Base-by-base conservation (phyloP, 108 stramenopile genomes). In the Nannochloropsis gaditana region DNA sequence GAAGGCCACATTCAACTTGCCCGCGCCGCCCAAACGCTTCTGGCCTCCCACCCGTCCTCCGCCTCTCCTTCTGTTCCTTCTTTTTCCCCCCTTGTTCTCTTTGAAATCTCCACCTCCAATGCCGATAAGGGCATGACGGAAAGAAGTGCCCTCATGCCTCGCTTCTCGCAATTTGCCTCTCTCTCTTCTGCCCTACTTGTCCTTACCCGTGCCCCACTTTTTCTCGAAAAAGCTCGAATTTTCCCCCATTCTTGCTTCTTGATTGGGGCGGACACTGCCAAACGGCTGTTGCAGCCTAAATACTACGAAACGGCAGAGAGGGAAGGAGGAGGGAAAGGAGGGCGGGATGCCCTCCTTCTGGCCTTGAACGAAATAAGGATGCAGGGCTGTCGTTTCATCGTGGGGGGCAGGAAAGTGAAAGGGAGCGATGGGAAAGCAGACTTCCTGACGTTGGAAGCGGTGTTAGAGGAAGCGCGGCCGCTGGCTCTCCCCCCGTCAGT, bases 311-410 rank as follows among this genome's bases (percentile, higher is more conserved):
- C n/a, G 59, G 59, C 15, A n/a, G 59, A 3, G 6, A 73, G 59
- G 59, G 59, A 73, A n/a, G 59, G 59, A 73, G 59, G 59, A n/a
- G n/a, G n/a, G 59, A n/a, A 73, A n/a, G 59, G n/a, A 73, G 59
- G 59, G 59, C 15, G 59, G 59, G 59, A 73, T n/a, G 59, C 59
- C 59, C 59, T 73, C 59, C 3, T 73, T n/a, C 59, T 73, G 19
- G 59, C 59, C 59, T 8, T 73, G 59, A 73, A 73, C n/a, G 59
- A 73, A n/a, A 73, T 73, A 4, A 73, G 59, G 0, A 73, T 73
- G 59, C 59, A 73, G 15, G 59, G 59, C 3, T 73, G 59, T 73
- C 4, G 45, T 15, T 43, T 82, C 21, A 21, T 82, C 19, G 82
- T 82, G 45, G 82, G 82, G 15, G 82, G 82, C 5, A 43, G 82